Percentiles rank a stretch among this genome's conserved stretches.
Evolutionary conservation across 2,329 filamentous ascomycete species (phyloP).

Genomic region (Penicillium frequentans): DNA sequence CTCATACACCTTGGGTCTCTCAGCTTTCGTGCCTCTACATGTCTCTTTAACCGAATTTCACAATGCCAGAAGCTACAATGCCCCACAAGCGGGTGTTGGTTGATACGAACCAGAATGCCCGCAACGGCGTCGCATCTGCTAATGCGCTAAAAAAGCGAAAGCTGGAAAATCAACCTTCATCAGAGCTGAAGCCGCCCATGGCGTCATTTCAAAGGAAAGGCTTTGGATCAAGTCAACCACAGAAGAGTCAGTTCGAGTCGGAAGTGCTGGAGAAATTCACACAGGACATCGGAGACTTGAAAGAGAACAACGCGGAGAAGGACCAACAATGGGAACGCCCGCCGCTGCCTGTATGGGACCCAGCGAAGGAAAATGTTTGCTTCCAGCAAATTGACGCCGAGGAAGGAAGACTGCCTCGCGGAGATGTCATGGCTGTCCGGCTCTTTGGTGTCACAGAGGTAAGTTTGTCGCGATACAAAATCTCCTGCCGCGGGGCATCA

Average conservation of each 20-base stretch:
- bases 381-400: constrained; percentile 97
- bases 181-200: constrained; percentile 60
- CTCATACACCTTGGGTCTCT: background rate
- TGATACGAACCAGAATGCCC: constrained; percentile 64
- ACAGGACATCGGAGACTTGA: constrained; percentile 84
- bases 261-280: constrained; percentile 95
- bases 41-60: constrained; percentile 17
- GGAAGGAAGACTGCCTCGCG: constrained; percentile 73
- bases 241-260: constrained; percentile 91
- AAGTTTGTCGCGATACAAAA: constrained; percentile 8
- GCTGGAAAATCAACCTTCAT: constrained; percentile 58
- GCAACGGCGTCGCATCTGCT: constrained; percentile 59
- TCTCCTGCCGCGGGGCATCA: background rate
- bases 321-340: constrained; percentile 88
- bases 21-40: background rate
- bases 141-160: constrained; percentile 76
- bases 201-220: constrained; percentile 60
- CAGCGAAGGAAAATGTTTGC: constrained; percentile 67
- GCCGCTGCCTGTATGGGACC: constrained; percentile 60
- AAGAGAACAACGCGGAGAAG: constrained; percentile 83
- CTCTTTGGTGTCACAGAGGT: constrained; percentile 90
- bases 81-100: constrained; percentile 73
- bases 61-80: constrained; percentile 43
- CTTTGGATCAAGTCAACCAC: constrained; percentile 61
- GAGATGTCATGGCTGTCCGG: constrained; percentile 77